Conservation (phyloP, 1,284 basidiomycete genomes). For the Ustilago hordei region DNA sequence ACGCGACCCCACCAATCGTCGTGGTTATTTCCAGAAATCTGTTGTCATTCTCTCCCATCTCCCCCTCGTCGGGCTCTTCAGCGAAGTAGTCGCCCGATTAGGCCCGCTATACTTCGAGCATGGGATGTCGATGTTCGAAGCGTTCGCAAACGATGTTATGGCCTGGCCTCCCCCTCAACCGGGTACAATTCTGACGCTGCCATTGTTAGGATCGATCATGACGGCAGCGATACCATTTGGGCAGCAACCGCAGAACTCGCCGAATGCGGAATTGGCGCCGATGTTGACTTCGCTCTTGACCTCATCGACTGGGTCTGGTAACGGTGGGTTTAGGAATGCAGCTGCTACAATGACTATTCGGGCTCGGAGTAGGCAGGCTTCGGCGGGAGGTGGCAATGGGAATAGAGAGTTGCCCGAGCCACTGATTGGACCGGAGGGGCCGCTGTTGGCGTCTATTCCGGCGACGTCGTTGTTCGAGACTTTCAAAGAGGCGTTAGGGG, state of each 20-base stretch:
- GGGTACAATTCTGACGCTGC: constrained; percentile 58
- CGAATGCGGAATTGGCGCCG: constrained; percentile 37
- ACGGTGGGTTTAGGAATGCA: constrained; percentile 21
- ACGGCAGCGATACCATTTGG: constrained; percentile 60
- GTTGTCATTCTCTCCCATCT: constrained; percentile 86
- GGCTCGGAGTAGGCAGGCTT: constrained; percentile 20
- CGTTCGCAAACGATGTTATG: constrained; percentile 58
- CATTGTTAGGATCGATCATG: constrained; percentile 56
- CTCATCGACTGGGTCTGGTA: constrained; percentile 2
- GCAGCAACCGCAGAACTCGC: constrained; percentile 58
- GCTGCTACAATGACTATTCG: constrained; percentile 49
- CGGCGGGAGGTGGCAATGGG: not conserved
- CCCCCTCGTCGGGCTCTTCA: constrained; percentile 85
- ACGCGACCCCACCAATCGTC: constrained; percentile 56
- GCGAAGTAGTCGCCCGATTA: constrained; percentile 77
- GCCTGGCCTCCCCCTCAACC: constrained; percentile 60
- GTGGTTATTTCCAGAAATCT: constrained; percentile 75
- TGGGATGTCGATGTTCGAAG: constrained; percentile 64
- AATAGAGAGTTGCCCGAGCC: constrained; percentile 41
- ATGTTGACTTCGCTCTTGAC: constrained; percentile 11
- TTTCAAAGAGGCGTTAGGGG: constrained; percentile 73
- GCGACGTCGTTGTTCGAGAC: constrained; percentile 72
- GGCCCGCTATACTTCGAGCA: constrained; percentile 72
- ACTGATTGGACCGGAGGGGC: constrained; percentile 41
- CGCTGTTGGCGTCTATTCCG: constrained; percentile 78